Conservation (phyloP, 495 filamentous ascomycete genomes). For the Trichoderma orchidacearum region DNA sequence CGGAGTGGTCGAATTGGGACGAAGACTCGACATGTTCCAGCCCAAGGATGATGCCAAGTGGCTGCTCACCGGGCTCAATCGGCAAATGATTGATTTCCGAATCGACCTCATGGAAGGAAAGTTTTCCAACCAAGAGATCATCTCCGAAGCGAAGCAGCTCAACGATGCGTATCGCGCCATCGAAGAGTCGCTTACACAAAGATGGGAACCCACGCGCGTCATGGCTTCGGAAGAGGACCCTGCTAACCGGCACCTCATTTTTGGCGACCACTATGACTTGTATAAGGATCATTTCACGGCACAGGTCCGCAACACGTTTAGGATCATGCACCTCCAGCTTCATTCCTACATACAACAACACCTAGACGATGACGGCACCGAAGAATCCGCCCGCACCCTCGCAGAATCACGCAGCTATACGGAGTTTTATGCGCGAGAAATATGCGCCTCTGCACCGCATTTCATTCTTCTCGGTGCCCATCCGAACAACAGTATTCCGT, state of each 20-base stretch:
- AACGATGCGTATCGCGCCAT: background rate
- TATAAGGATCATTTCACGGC: conserved; percentile 12
- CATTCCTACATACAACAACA: conserved; percentile 7
- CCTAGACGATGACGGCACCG: background rate
- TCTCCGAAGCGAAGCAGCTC: background rate
- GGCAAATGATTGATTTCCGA: background rate
- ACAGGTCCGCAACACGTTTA: conserved; percentile 14
- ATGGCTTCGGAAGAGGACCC: conserved; percentile 4
- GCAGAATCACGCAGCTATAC: background rate
- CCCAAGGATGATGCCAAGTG: background rate
- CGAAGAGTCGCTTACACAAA: conserved; percentile 1
- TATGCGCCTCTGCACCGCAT: conserved; percentile 1
- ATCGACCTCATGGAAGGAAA: background rate
- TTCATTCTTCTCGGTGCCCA: background rate
- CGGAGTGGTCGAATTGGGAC: conserved; percentile 9
- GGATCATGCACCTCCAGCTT: conserved; percentile 14
- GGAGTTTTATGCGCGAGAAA: background rate
- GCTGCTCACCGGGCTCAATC: background rate
- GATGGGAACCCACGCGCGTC: conserved; percentile 7
- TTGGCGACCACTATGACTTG: conserved; percentile 8
- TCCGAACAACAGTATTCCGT: background rate
- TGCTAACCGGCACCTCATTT: background rate
- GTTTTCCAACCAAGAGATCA: background rate
- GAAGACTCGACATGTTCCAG: conserved; percentile 3
- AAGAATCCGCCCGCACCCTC: background rate